Evolutionary conservation across 2,329 filamentous ascomycete genomes (phyloP).

Genomic region (Penicillium italicum): DNA sequence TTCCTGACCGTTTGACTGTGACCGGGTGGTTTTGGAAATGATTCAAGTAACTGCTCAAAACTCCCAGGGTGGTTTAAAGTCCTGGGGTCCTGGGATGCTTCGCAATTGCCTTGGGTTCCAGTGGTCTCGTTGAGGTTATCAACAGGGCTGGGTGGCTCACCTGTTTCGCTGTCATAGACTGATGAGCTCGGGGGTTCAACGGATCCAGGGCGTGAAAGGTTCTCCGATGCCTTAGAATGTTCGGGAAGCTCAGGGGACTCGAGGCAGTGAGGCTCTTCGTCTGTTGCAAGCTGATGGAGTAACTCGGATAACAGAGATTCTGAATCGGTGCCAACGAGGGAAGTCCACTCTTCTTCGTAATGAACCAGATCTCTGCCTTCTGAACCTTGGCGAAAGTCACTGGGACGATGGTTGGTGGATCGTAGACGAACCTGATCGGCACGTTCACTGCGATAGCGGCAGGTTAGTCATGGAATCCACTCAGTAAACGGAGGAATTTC

Average conservation of each 20-base stretch:
- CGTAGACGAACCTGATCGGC: not conserved
- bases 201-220: not conserved
- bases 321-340: not conserved
- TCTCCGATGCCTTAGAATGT: not conserved
- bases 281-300: not conserved
- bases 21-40: not conserved
- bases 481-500: not conserved
- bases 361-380: not conserved
- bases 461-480: not conserved
- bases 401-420: not conserved
- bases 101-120: not conserved
- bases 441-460: not conserved
- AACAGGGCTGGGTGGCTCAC: not conserved
- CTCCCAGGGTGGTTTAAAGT: not conserved
- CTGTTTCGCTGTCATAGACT: conserved; percentile 1
- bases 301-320: not conserved
- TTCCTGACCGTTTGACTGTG: not conserved
- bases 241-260: not conserved
- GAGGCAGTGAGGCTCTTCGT: not conserved
- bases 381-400: not conserved
- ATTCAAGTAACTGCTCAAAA: not conserved
- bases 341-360: conserved; percentile 2
- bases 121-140: not conserved
- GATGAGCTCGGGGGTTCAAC: not conserved
- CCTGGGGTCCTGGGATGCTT: not conserved